These are phyloP conservation scores for Xylaria sp. DNA, from an alignment of 2,329 filamentous ascomycete species.

Conservation along the genomic window DNA sequence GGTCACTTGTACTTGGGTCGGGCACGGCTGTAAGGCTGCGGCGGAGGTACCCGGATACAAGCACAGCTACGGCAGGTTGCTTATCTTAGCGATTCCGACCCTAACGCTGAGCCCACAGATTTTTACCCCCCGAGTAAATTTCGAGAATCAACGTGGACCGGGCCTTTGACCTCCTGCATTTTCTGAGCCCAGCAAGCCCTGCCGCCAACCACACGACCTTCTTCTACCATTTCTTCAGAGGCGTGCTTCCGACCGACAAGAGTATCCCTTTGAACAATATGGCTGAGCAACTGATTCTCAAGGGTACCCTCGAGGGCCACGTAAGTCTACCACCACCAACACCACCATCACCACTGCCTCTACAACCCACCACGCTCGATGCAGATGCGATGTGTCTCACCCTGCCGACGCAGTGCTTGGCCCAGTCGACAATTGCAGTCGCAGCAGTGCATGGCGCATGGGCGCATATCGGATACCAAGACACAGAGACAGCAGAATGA, in stretches of 20 bases:
- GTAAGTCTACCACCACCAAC: slow-evolving; percentile 58
- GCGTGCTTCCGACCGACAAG: slow-evolving; percentile 45
- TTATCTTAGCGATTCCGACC: slow-evolving; percentile 44
- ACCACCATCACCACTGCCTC: background rate
- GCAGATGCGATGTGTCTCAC: background rate
- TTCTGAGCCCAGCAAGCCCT: slow-evolving; percentile 39
- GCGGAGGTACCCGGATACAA: slow-evolving; percentile 3
- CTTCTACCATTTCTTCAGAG: slow-evolving; percentile 49
- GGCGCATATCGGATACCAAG: slow-evolving; percentile 15
- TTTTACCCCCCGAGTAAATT: slow-evolving; percentile 47
- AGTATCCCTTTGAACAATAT: slow-evolving; percentile 64
- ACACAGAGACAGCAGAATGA: background rate
- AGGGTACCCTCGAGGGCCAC: slow-evolving; percentile 98
- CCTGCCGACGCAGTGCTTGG: background rate
- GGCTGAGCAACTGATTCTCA: slow-evolving; percentile 95
- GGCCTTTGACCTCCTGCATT: slow-evolving; percentile 31
- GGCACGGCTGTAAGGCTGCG: background rate
- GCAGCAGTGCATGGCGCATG: background rate
- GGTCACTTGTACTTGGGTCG: slow-evolving; percentile 11
- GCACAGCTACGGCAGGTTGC: background rate
- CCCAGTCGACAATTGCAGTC: no score
- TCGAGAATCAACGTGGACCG: slow-evolving; percentile 38
- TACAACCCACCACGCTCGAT: background rate
- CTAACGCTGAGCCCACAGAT: slow-evolving; percentile 59
- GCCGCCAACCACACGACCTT: slow-evolving; percentile 42